Conservation (phyloP, 2,329 filamentous ascomycete genomes). For the Trichoderma endophyticum region DNA sequence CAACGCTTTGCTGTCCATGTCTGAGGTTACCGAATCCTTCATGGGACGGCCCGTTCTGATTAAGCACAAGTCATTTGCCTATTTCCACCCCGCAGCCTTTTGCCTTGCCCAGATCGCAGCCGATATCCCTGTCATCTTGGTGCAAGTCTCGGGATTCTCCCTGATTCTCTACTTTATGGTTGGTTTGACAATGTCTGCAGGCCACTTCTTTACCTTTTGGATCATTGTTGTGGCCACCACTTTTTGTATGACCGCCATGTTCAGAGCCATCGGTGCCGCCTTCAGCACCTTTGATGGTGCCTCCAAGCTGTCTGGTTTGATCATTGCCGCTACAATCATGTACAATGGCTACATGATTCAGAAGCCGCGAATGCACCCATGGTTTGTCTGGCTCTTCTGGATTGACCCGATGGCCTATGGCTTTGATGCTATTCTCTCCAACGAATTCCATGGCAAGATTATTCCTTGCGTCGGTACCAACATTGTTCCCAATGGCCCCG, state of each 20-base stretch:
- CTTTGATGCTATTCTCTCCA: slow-evolving; percentile 65
- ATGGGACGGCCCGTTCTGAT: slow-evolving; percentile 55
- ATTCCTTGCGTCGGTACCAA: slow-evolving; percentile 47
- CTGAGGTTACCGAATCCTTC: slow-evolving; percentile 64
- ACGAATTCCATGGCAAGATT: slow-evolving; percentile 63
- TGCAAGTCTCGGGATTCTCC: slow-evolving; percentile 57
- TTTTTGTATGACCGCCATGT: slow-evolving; percentile 58
- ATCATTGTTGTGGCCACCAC: slow-evolving; percentile 48
- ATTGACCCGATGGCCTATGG: slow-evolving; percentile 66
- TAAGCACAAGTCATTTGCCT: slow-evolving; percentile 57
- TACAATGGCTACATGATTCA: slow-evolving; percentile 65
- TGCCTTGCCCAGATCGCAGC: slow-evolving; percentile 55
- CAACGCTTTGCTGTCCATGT: slow-evolving; percentile 60
- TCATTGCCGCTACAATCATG: slow-evolving; percentile 52
- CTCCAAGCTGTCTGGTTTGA: slow-evolving; percentile 53
- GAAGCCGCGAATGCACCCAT: slow-evolving; percentile 59
- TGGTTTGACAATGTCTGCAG: slow-evolving; percentile 49
- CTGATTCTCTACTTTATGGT: slow-evolving; percentile 64
- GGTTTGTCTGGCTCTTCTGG: slow-evolving; percentile 63
- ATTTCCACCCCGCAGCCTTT: slow-evolving; percentile 57
- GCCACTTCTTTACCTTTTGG: slow-evolving; percentile 62
- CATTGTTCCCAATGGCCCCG: slow-evolving; percentile 49
- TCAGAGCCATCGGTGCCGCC: slow-evolving; percentile 53
- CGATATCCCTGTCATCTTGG: slow-evolving; percentile 53
- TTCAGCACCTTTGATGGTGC: slow-evolving; percentile 58